Evolutionary conservation across 306 rosid genomes (phyloP), one percentile per base, ranked within the genome.

Genomic region (Prunus davidiana): DNA sequence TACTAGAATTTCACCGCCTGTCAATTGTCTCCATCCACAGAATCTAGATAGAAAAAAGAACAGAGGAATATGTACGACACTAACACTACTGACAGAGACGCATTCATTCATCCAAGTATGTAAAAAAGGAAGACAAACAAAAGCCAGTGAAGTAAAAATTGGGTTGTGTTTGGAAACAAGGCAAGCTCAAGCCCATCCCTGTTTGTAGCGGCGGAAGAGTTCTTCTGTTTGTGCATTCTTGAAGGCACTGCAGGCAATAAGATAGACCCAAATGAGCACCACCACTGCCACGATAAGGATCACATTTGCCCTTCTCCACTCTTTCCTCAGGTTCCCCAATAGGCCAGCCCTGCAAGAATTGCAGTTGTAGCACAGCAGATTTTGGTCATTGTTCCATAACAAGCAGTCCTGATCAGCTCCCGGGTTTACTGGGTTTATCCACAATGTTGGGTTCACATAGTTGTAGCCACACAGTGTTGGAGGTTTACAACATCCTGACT

Each of bases 401-500:
- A 66, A 75, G 85, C 99, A 92, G 84, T 95, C 99, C 19, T 83
- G 89, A 69, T 91, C 97, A 4, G 79, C 93, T 88, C 73, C 77
- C 2, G 87, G 91, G 76, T 78, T 87, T 65, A 5, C 86, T 11
- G 99, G 97, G 89, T 88, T 91, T 50, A 80, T 68, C 98, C 98
- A 95, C 57, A 78, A 1, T 55, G 91, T 87, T 22, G 97, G 98
- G 79, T 79, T 92, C 80, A 90, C 89, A 61, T 81, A 95, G 60
- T 20, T 87, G 90, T 81, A 92, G 4, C 95, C 98, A 67, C 97
- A 95, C 0, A 70, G 81, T 10, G 90, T 81, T 4, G 98, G 96
- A 51, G 98, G 97, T 76, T 92, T 92, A 79, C 98, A 95, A 51
- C 98, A 95, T 4, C 98, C 98, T 60, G 97, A 88, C 98, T 95